These are phyloP conservation scores for Dothistroma septosporum DNA, from an alignment of 2,329 filamentous ascomycete genomes.

Conservation along the genomic window DNA sequence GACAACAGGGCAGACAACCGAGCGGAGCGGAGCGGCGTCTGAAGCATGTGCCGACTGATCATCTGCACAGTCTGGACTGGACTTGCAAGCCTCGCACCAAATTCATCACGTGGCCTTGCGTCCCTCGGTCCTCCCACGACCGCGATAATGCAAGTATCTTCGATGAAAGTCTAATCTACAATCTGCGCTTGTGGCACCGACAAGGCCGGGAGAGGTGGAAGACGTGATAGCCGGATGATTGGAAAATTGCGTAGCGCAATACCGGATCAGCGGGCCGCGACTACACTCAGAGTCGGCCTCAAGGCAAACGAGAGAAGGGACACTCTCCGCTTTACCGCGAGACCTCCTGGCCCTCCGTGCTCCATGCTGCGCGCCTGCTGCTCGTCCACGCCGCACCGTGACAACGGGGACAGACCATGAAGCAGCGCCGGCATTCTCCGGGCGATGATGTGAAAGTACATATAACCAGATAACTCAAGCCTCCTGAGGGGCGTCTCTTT, in stretches of 20 bases:
- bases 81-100: neutral
- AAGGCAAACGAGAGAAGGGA: neutral
- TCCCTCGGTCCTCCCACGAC: neutral
- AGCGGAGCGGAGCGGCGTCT: neutral
- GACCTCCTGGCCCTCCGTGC: neutral
- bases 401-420: neutral
- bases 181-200: neutral
- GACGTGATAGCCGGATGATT: neutral
- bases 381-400: neutral
- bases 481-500: too few relatives aligned
- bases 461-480: too few relatives aligned
- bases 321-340: neutral
- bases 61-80: neutral
- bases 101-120: neutral
- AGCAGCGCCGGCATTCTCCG: neutral
- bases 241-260: neutral
- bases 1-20: neutral
- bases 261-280: neutral
- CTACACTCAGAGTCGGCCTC: neutral
- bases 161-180: neutral
- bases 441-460: neutral
- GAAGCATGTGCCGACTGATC: neutral
- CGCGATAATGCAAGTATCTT: neutral
- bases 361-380: neutral
- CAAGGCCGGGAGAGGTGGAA: neutral